Evolutionary conservation across 805 yeast genomes (phyloP).

Genomic region (Saturnispora mendoncae): DNA sequence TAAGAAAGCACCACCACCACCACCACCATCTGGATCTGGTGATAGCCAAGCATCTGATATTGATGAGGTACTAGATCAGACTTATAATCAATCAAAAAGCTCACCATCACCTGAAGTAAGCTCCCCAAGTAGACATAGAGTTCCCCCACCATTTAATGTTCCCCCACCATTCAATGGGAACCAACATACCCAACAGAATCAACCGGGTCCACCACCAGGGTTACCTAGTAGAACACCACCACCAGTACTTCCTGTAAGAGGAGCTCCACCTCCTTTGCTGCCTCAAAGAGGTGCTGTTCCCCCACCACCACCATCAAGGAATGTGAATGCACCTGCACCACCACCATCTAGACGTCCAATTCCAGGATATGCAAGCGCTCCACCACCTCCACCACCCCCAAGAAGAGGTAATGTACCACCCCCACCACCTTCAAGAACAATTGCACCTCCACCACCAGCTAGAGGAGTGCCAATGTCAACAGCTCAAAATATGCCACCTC

Average conservation of each 20-base stretch:
- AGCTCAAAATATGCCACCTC: conserved; percentile 27
- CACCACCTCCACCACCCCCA: conserved; percentile 20
- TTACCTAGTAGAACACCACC: conserved; percentile 3
- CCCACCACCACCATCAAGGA: conserved; percentile 27
- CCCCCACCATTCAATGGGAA: conserved; percentile 13
- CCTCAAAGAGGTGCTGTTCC: conserved; percentile 20
- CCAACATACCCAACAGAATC: conserved; percentile 7
- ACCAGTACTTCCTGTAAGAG: conserved; percentile 1
- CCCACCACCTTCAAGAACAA: conserved; percentile 18
- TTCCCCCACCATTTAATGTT: conserved; percentile 12
- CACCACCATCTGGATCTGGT: conserved; percentile 27
- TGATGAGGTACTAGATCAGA: not conserved
- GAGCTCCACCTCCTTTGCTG: conserved; percentile 17
- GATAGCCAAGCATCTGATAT: conserved; percentile 1
- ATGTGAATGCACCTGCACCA: conserved; percentile 37
- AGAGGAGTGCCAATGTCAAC: not conserved
- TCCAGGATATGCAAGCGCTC: conserved; percentile 16
- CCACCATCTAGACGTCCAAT: conserved; percentile 30
- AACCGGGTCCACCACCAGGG: not conserved
- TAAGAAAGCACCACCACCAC: conserved; percentile 32
- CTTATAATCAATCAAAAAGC: conserved; percentile 11
- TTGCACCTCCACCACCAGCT: conserved; percentile 17
- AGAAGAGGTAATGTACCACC: conserved; percentile 15
- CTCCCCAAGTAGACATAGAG: conserved; percentile 8
- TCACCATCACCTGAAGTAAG: conserved; percentile 1